Evolutionary conservation across 1,284 basidiomycete genomes (phyloP).

Genomic region (Rhodotorula glutinis): DNA sequence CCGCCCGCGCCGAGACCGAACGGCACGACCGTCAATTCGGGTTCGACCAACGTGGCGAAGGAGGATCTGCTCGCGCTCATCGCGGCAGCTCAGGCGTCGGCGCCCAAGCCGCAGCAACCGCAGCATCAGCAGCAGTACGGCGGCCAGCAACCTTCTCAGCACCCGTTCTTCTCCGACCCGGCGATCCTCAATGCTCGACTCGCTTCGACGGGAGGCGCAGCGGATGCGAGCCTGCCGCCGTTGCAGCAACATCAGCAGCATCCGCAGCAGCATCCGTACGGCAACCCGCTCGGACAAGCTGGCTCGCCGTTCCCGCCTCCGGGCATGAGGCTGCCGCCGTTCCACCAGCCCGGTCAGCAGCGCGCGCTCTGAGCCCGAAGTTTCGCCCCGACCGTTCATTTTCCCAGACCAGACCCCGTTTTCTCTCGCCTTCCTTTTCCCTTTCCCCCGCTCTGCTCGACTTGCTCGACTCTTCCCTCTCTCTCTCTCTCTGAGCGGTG

Average conservation of each 20-base stretch:
- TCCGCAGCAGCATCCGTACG: conserved; percentile 5
- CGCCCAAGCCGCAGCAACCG: conserved; percentile 24
- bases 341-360: conserved; percentile 2
- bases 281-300: neutral
- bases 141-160: conserved; percentile 5
- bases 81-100: conserved; percentile 28
- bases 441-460: neutral
- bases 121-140: conserved; percentile 4
- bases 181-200: conserved; percentile 37
- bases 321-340: conserved; percentile 18
- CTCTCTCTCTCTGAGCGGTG: too few species aligned
- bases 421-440: neutral
- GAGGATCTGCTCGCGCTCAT: conserved; percentile 38
- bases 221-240: conserved; percentile 11
- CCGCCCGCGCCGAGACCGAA: conserved; percentile 33
- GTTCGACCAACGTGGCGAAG: conserved; percentile 27
- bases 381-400: neutral
- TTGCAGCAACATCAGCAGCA: conserved; percentile 11
- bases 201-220: conserved; percentile 2
- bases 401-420: too few species aligned
- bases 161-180: conserved; percentile 38
- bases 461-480: neutral
- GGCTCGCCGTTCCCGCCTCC: conserved; percentile 4
- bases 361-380: neutral
- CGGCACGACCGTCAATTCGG: conserved; percentile 3